Conservation (phyloP, 495 filamentous ascomycete genomes). For the Penicillium atrosanguineum region DNA sequence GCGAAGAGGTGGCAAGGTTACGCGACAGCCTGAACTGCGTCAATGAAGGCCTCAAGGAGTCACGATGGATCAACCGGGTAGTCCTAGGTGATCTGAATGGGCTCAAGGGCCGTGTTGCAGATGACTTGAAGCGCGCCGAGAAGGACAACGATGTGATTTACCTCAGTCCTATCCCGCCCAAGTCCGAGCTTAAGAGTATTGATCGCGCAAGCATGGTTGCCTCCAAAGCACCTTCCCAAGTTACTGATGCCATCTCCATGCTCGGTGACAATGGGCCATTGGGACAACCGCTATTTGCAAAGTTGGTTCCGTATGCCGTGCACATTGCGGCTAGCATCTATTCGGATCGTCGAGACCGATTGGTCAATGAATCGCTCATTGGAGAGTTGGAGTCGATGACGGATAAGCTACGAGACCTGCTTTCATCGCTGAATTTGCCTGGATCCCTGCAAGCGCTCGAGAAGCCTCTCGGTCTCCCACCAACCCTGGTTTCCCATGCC, state of each 20-base stretch:
- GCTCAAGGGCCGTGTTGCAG: conserved; percentile 75
- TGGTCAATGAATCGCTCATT: conserved; percentile 83
- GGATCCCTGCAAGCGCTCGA: conserved; percentile 93
- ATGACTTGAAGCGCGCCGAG: conserved; percentile 88
- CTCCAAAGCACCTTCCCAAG: conserved; percentile 74
- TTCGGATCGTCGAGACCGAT: conserved; percentile 81
- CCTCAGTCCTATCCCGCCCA: conserved; percentile 77
- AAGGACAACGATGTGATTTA: conserved; percentile 98
- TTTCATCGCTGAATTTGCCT: conserved; percentile 83
- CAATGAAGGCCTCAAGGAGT: conserved; percentile 83
- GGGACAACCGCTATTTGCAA: conserved; percentile 82
- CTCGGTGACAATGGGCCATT: conserved; percentile 77
- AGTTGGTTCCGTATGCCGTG: conserved; percentile 92
- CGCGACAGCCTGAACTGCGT: conserved; percentile 78
- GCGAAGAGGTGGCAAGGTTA: conserved; percentile 89
- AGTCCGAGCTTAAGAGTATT: conserved; percentile 81
- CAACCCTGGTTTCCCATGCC: conserved; percentile 78
- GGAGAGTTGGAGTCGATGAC: conserved; percentile 82
- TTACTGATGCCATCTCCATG: conserved; percentile 74
- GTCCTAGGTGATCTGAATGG: conserved; percentile 82
- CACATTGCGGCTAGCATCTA: conserved; percentile 95
- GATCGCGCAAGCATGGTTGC: conserved; percentile 88
- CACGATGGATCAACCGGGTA: conserved; percentile 77
- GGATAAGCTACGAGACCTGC: conserved; percentile 71
- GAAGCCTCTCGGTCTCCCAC: conserved; percentile 90